Base-by-base conservation (phyloP, 805 yeast genomes). In the Sugiyamaella boreocaroliniensis region DNA sequence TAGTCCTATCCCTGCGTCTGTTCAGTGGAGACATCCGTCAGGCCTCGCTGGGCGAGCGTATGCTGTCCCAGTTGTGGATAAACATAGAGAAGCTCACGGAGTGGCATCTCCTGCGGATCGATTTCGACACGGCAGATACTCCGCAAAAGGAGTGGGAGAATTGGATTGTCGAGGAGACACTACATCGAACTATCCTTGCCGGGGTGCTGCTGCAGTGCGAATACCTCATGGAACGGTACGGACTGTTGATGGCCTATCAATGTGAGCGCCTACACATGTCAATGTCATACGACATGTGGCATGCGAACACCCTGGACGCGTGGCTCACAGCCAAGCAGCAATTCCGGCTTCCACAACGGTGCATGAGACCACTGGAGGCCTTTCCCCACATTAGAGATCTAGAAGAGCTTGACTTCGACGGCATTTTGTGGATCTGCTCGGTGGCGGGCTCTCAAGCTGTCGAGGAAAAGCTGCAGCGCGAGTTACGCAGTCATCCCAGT, bases 1-100 rank as follows among this genome's bases (percentile, higher is more conserved):
- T 54, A 12, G 40, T 48, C 2, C 53, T 40, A 14, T 19, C 43
- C 19, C 37, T 54, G 16, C 44, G 51, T 8, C 48, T 54, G 29
- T 53, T 34, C 43, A 34, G 50, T 18, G 56, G 56, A 10, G 47
- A 45, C 32, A 51, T 51, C 16, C 34, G 37, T 4, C 41, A 20
- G n/a, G 15, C 29, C 8, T 16, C 54, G 18, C 45, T 15, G 26
- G 54, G 40, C 6, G 54, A 51, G 37, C 37, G 37, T 14, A 32
- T 32, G 37, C 8, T 32, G 37, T 11, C 37, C n/a, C 12, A 32
- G n/a, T 14, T 32, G n/a, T 32, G 37, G 12, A 10, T 32, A 4
- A 32, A 11, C n/a, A 10, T 32, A 10, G 37, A 32, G 3, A 10
- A 32, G 3, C 37, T 32, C 37, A 32, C 37, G n/a, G 10, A 32